Conservation (phyloP, 495 filamentous ascomycete species). For the Tetracladium setigerum region DNA sequence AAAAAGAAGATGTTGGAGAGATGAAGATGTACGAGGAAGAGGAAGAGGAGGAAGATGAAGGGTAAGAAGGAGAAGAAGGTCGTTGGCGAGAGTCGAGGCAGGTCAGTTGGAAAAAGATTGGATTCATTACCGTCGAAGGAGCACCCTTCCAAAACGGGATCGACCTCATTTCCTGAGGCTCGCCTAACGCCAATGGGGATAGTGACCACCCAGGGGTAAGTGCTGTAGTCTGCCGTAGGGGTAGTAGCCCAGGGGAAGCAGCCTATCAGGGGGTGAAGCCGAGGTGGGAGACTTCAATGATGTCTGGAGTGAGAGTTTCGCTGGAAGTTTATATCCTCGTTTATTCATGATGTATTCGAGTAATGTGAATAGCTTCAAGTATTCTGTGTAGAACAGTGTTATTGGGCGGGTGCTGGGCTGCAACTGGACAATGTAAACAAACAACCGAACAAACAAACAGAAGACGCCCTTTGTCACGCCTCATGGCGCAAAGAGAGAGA, state of each 20-base stretch:
- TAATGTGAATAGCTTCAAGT: too few relatives aligned
- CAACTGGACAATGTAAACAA: too few relatives aligned
- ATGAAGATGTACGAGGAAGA: constrained; percentile 7
- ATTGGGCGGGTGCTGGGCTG: too few relatives aligned
- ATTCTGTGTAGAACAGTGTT: too few relatives aligned
- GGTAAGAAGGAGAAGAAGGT: neutral
- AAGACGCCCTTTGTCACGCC: too few relatives aligned
- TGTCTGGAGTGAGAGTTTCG: too few relatives aligned
- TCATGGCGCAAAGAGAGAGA: too few relatives aligned
- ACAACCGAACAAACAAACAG: too few relatives aligned
- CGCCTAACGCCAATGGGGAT: constrained; percentile 1
- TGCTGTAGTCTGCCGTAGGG: neutral
- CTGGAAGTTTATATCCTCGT: too few relatives aligned
- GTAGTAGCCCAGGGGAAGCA: neutral
- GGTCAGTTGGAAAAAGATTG: constrained; percentile 18
- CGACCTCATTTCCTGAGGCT: neutral
- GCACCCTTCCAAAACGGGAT: neutral
- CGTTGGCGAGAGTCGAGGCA: neutral
- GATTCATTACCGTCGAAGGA: neutral
- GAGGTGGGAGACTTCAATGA: too few relatives aligned
- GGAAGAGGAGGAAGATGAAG: constrained; percentile 4
- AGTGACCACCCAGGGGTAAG: neutral
- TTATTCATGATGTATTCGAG: too few relatives aligned
- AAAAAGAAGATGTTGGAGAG: constrained; percentile 13
- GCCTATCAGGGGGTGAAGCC: too few relatives aligned